Percentiles rank a stretch among this genome's conserved stretches.
Conservation (phyloP, 2,329 filamentous ascomycete genomes). For the Aspergillus pseudonomiae region DNA sequence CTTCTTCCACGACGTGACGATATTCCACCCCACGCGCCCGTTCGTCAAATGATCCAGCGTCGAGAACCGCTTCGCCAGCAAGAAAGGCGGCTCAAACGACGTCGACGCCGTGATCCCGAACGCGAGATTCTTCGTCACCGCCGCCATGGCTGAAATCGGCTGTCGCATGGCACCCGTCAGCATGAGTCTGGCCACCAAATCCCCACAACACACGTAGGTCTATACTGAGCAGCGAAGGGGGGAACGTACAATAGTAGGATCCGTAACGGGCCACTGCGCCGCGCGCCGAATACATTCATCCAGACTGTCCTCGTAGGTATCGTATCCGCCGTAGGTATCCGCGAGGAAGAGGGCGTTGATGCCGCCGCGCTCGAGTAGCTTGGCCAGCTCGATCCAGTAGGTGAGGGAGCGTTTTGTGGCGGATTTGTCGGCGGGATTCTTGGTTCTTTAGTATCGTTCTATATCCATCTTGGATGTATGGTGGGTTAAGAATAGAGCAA, state of each 20-base stretch:
- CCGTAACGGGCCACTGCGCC: constrained; percentile 67
- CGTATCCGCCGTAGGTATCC: constrained; percentile 67
- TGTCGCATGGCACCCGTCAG: constrained; percentile 26
- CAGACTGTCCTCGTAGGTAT: constrained; percentile 62
- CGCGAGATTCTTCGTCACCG: constrained; percentile 64
- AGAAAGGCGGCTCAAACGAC: constrained; percentile 64
- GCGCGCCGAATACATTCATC: constrained; percentile 65
- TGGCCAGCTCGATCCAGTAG: constrained; percentile 68
- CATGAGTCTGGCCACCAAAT: too few relatives aligned
- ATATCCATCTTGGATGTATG: not conserved
- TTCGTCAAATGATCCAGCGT: constrained; percentile 65
- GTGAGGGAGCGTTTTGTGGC: constrained; percentile 62
- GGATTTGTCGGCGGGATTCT: constrained; percentile 65
- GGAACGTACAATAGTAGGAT: constrained; percentile 61
- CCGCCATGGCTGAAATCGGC: constrained; percentile 68
- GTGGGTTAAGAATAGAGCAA: not conserved
- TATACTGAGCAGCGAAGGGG: not conserved
- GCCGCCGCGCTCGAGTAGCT: constrained; percentile 62
- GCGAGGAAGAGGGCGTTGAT: constrained; percentile 69
- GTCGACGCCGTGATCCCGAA: constrained; percentile 68
- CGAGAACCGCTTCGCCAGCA: constrained; percentile 64
- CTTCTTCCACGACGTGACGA: constrained; percentile 67
- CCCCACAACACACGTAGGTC: too few relatives aligned
- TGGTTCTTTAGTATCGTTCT: constrained; percentile 14
- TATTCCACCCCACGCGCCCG: constrained; percentile 67